phyloP scores from a whole-genome alignment of 768 basidiomycete genomes.

The Lactarius sanguifluus region DNA sequence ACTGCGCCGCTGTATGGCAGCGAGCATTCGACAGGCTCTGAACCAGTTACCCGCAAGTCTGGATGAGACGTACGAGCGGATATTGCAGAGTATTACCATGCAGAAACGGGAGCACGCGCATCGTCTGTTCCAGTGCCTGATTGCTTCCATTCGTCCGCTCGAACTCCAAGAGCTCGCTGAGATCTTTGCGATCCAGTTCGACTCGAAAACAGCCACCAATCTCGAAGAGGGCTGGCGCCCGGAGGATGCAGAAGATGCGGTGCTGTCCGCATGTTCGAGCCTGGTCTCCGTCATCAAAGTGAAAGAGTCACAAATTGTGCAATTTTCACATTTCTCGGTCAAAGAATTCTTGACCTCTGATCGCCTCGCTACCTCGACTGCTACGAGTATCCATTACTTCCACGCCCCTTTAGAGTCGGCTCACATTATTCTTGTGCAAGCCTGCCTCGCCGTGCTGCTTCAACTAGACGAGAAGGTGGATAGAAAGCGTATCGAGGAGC shows the following conservation, averaged over 20 bases:
- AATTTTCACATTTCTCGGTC: slow-evolving; percentile 9
- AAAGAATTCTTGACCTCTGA: slow-evolving; percentile 11
- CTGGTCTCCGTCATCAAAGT: neutral
- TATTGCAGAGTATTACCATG: neutral
- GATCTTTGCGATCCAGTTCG: neutral
- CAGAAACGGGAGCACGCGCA: slow-evolving; percentile 1
- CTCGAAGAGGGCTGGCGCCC: neutral
- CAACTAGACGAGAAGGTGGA: neutral
- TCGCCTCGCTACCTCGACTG: neutral
- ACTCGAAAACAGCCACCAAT: neutral
- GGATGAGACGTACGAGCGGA: slow-evolving; percentile 1
- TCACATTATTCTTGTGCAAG: neutral
- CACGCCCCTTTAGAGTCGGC: neutral
- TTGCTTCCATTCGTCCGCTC: neutral
- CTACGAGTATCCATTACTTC: neutral
- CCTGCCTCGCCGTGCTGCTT: neutral
- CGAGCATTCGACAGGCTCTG: neutral
- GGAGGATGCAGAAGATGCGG: slow-evolving; percentile 1
- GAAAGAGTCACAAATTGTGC: neutral
- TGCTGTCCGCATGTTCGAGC: slow-evolving; percentile 1
- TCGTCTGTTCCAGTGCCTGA: slow-evolving; percentile 8
- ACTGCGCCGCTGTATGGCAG: neutral
- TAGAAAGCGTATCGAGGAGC: neutral
- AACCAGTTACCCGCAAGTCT: neutral
- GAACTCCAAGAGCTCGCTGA: slow-evolving; percentile 6